Conservation (phyloP, 768 basidiomycete species). For the Boletus pseudopeckii region DNA sequence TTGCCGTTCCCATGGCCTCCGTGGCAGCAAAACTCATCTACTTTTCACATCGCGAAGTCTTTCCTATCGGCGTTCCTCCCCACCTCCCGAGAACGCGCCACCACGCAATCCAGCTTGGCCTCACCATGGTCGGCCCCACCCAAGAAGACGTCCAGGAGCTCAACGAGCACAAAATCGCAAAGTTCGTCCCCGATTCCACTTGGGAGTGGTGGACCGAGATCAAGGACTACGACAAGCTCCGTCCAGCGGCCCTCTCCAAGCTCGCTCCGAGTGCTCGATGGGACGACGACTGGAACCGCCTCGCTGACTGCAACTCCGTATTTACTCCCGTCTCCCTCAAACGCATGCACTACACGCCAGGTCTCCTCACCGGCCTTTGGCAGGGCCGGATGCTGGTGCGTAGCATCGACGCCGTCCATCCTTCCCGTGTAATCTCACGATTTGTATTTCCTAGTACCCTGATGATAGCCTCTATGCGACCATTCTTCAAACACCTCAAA, state of each 20-base stretch:
- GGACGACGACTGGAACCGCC: conserved; percentile 60
- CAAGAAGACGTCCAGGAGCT: conserved; percentile 60
- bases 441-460: conserved; percentile 13
- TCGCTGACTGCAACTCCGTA: conserved; percentile 44
- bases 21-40: conserved; percentile 62
- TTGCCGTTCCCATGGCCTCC: conserved; percentile 44
- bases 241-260: conserved; percentile 22
- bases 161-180: conserved; percentile 43
- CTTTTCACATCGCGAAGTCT: conserved; percentile 53
- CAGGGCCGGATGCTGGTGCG: conserved; percentile 61
- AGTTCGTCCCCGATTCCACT: conserved; percentile 17
- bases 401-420: conserved; percentile 3
- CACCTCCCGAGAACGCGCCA: conserved; percentile 33
- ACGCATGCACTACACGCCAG: conserved; percentile 44
- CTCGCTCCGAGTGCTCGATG: conserved; percentile 41
- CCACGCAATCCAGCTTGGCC: conserved; percentile 25
- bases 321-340: conserved; percentile 27
- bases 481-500: conserved; percentile 21
- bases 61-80: conserved; percentile 41
- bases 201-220: conserved; percentile 26
- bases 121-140: conserved; percentile 40
- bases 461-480: conserved; percentile 15
- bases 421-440: background rate
- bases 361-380: conserved; percentile 55
- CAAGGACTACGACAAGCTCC: conserved; percentile 17